Base-by-base conservation (phyloP, 2,329 filamentous ascomycete species). In the Beauveria asiatica region DNA sequence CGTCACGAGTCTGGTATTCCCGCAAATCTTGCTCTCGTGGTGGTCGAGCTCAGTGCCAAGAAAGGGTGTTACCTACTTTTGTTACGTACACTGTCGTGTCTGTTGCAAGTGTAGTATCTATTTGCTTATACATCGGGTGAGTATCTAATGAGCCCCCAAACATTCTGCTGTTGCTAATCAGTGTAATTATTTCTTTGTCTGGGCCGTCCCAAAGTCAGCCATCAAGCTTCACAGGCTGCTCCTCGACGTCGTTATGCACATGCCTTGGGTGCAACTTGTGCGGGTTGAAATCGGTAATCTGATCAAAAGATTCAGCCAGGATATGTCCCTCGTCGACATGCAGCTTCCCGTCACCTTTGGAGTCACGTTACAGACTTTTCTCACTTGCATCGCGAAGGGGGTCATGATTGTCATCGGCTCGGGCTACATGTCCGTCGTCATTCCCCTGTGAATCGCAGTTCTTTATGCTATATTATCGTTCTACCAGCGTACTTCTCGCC, bases 401-500 rank as follows among this genome's bases (percentile, higher is more conserved):
- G 70, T 69, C 7, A 65, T 78, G 3, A 74, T 78, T 48, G 69
- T 68, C 5, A 68, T 72, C 1, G 70, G 73, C 17, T 72, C 75
- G 0, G 70, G 68, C 62, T 77, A 76, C 57, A 70, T 66, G 1
- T 73, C 73, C 1, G 70, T 73, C 21, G 70, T 71, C 1, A 72
- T 77, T 52, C 76, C 76, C 0, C 63, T 74, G 9, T 69, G 75
- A 5, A 64, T 76, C 44, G 62, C 69, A 10, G 66, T 70, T 5
- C 63, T 76, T 17, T 78, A 75, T 57, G 53, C 72, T 6, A 68
- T 79, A 13, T 76, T 79, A 60, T 75, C 74, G 51, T 70, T 75
- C 59, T 81, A 81, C 62, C 69, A 80, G 17, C 71, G 76, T 4
- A 80, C 78, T 3, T 79, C 77, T 1, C 75, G 77, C 2, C 78